These are phyloP conservation scores for Agaricus blazei DNA, from an alignment of 768 basidiomycete species.

Conservation along the genomic window DNA sequence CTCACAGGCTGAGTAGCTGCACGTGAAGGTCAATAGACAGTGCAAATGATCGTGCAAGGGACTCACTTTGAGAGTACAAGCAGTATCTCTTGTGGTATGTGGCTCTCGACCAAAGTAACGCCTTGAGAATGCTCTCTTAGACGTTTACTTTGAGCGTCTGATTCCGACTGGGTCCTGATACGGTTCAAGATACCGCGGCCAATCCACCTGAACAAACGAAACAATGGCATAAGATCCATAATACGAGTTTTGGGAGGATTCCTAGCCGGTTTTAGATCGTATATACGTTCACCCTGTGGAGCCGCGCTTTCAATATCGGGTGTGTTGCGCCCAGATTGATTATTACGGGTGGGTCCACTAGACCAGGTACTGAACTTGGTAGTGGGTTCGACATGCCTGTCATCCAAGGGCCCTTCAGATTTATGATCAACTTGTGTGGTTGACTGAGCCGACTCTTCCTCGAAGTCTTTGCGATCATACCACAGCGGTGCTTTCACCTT, in stretches of 20 bases:
- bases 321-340: slow-evolving; percentile 22
- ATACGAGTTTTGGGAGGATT: slow-evolving; percentile 46
- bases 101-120: slow-evolving; percentile 42
- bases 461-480: slow-evolving; percentile 30
- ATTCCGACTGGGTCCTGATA: slow-evolving; percentile 13
- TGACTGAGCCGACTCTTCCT: neutral
- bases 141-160: neutral
- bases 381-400: slow-evolving; percentile 15
- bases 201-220: slow-evolving; percentile 46
- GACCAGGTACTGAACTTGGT: slow-evolving; percentile 9
- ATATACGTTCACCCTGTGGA: slow-evolving; percentile 31
- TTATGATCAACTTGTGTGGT: slow-evolving; percentile 3
- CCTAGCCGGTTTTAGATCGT: slow-evolving; percentile 43
- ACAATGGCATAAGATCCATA: slow-evolving; percentile 49
- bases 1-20: slow-evolving; percentile 41
- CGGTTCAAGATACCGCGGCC: slow-evolving; percentile 21
- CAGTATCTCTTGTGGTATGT: slow-evolving; percentile 58
- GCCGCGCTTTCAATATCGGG: slow-evolving; percentile 42
- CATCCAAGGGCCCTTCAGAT: no score
- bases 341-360: slow-evolving; percentile 8
- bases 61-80: slow-evolving; percentile 45
- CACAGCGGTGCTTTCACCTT: slow-evolving; percentile 53
- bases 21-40: neutral
- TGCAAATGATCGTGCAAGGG: neutral
- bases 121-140: slow-evolving; percentile 20